These are phyloP conservation scores for Eucalyptus paniculata DNA, from an alignment of 345 rosid species.

Conservation along the genomic window DNA sequence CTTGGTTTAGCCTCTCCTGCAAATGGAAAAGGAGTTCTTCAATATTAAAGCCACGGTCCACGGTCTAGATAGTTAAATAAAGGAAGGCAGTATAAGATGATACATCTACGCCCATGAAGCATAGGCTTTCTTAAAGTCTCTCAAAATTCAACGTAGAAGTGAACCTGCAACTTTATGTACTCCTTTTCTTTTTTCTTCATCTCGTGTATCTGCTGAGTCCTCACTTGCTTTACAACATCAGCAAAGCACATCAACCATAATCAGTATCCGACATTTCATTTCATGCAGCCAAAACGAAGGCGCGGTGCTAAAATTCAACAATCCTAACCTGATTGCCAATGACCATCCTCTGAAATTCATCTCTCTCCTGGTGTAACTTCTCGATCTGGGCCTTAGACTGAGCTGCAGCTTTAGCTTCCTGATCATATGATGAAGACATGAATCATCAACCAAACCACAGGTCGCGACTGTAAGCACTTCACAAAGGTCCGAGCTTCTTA, in stretches of 20 bases:
- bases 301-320: not conserved
- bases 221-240: constrained; percentile 68
- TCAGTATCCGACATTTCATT: not conserved
- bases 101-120: not conserved
- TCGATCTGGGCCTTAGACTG: constrained; percentile 82
- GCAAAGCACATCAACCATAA: not conserved
- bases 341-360: constrained; percentile 98
- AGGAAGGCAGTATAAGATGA: not conserved
- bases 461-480: not conserved
- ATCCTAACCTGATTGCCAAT: constrained; percentile 79
- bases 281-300: not conserved
- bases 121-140: not conserved
- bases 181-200: constrained; percentile 97
- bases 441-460: not conserved
- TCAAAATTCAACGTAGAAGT: not conserved
- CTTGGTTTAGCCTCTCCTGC: constrained; percentile 95
- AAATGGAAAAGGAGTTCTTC: not conserved
- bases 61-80: not conserved
- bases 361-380: constrained; percentile 86
- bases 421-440: not conserved
- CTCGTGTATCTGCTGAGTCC: constrained; percentile 94
- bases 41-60: not conserved
- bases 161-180: constrained; percentile 89
- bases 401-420: constrained; percentile 92
- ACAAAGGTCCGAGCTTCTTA: constrained; percentile 16